Percentiles rank a stretch among this genome's conserved stretches.
Evolutionary conservation across 805 yeast species (phyloP).

Genomic region (Lipomyces starkeyi): DNA sequence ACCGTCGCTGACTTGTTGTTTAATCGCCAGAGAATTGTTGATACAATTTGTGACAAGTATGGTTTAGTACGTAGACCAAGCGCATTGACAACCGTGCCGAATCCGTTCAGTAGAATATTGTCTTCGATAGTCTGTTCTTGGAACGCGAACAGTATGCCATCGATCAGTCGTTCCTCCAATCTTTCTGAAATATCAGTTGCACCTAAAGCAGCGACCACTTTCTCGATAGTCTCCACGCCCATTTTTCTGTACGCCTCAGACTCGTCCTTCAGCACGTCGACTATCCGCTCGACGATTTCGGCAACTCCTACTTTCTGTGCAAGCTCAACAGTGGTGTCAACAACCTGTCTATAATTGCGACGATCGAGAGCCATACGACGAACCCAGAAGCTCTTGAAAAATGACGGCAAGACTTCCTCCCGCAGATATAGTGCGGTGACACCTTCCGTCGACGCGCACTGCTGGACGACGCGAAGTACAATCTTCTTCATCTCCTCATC

Average conservation of each 20-base stretch:
- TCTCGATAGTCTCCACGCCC: conserved; percentile 74
- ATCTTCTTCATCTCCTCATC: conserved; percentile 87
- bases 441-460: conserved; percentile 66
- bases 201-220: conserved; percentile 58
- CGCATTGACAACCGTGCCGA: conserved; percentile 66
- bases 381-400: conserved; percentile 78
- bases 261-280: conserved; percentile 73
- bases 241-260: conserved; percentile 79
- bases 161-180: conserved; percentile 70
- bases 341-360: conserved; percentile 63
- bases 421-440: conserved; percentile 57
- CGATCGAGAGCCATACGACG: conserved; percentile 68
- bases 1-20: conserved; percentile 72
- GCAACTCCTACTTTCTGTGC: conserved; percentile 72
- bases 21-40: conserved; percentile 72
- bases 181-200: conserved; percentile 66
- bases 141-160: conserved; percentile 78
- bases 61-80: conserved; percentile 71
- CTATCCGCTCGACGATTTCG: conserved; percentile 61
- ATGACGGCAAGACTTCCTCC: conserved; percentile 61
- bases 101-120: conserved; percentile 60
- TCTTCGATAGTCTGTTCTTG: conserved; percentile 76
- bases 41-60: conserved; percentile 71
- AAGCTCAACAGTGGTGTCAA: conserved; percentile 71
- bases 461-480: conserved; percentile 69